A percentile compares a stretch with the other conserved stretches of the same genome.
phyloP scores from a whole-genome alignment of 352 stramenopile genomes.

The Pythium rhizo-oryzae region DNA sequence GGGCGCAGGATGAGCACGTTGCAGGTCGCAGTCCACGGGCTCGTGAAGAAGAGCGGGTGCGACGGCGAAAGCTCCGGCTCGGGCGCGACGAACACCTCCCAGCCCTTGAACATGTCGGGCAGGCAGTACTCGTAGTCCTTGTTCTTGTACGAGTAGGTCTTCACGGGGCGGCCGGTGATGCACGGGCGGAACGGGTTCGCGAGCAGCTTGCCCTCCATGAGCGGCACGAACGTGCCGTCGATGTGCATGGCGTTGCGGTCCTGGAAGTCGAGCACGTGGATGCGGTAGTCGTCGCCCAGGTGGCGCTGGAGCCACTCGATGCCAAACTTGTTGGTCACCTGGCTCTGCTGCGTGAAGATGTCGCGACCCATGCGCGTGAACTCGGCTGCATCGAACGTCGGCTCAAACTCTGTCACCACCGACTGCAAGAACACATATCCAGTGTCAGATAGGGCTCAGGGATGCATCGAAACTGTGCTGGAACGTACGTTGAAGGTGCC shows the following conservation, averaged over 20 bases:
- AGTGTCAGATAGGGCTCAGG: too few species aligned
- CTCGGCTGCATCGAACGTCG: conserved; percentile 88
- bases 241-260: conserved; percentile 93
- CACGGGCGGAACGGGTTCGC: conserved; percentile 88
- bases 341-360: conserved; percentile 91
- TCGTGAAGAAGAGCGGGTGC: conserved; percentile 91
- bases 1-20: conserved; percentile 89
- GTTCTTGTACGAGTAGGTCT: conserved; percentile 90
- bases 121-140: conserved; percentile 87
- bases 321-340: conserved; percentile 91
- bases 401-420: conserved; percentile 90
- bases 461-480: too few species aligned
- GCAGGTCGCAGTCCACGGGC: conserved; percentile 90
- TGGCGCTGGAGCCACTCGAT: conserved; percentile 91
- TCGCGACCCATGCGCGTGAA: conserved; percentile 91
- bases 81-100: conserved; percentile 88
- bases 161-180: conserved; percentile 84
- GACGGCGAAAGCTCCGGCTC: conserved; percentile 76
- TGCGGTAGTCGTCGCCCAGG: conserved; percentile 82
- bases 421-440: too few species aligned
- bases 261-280: conserved; percentile 90
- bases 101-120: conserved; percentile 92
- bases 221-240: conserved; percentile 86
- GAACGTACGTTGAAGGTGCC: conserved; percentile 78
- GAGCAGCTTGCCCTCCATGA: conserved; percentile 86